A percentile compares a stretch with the other conserved stretches of the same genome.
Evolutionary conservation across 352 stramenopile species (phyloP).

Genomic region (Globisporangium uncinulatum): DNA sequence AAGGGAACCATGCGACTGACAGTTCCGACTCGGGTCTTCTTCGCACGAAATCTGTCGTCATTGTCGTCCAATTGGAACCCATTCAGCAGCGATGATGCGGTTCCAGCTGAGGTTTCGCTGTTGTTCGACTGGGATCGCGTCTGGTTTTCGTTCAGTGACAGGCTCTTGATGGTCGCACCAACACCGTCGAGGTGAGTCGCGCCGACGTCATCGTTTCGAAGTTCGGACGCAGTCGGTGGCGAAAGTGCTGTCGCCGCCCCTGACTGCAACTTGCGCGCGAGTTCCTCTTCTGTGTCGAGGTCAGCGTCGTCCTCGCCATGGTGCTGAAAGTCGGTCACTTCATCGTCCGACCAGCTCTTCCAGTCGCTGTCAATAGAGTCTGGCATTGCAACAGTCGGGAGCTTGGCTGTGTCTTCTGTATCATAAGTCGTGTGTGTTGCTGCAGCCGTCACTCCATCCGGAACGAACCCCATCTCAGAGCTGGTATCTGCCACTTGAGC

Average conservation of each 20-base stretch:
- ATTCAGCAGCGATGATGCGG: background rate
- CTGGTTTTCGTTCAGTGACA: background rate
- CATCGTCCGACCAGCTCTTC: slow-evolving; percentile 26
- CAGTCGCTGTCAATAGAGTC: slow-evolving; percentile 12
- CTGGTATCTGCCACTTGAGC: background rate
- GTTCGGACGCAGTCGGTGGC: slow-evolving; percentile 1
- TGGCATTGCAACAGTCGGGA: slow-evolving; percentile 1
- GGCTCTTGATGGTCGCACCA: too few relatives aligned
- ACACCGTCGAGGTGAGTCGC: background rate
- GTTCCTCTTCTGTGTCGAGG: slow-evolving; percentile 6
- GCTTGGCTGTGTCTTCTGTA: background rate
- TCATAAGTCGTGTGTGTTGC: background rate
- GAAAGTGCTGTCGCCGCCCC: slow-evolving; percentile 10
- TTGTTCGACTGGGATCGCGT: background rate
- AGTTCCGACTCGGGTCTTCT: slow-evolving; percentile 9
- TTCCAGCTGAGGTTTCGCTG: background rate
- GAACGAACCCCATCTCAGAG: background rate
- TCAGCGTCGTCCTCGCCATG: slow-evolving; percentile 5
- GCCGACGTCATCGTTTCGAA: background rate
- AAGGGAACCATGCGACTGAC: slow-evolving; percentile 12
- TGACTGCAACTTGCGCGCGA: slow-evolving; percentile 4
- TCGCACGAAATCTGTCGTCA: slow-evolving; percentile 7
- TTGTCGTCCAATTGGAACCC: background rate
- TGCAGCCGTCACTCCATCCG: background rate
- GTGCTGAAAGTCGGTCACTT: slow-evolving; percentile 1